Evolutionary conservation across 345 rosid species (phyloP), one percentile per base, ranked within the genome.

Genomic region (sweet orange (Citrus sinensis)): DNA sequence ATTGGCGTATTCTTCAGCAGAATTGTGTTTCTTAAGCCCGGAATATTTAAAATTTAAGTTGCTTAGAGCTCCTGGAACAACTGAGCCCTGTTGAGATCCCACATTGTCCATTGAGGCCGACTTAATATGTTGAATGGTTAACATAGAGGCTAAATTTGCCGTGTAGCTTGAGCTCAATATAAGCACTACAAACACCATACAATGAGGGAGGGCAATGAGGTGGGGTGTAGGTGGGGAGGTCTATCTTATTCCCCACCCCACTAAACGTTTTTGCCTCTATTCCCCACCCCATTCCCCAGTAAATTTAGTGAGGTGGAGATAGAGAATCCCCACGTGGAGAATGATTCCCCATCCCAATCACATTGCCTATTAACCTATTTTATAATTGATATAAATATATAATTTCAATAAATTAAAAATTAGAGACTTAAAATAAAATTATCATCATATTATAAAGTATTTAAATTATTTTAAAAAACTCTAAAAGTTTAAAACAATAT

Each of bases 141-240:
- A 56, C 62, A 54, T 30, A 19, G 64, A 71, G 22, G 63, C 17
- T 34, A 71, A 71, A 71, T 46, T 71, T 32, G 64, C 49, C 6
- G 49, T 80, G 55, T 88, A 86, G 56, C 87, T 86, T 5, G 85
- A 83, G 63, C 71, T 82, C 24, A 88, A 56, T 17, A 88, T 75
- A 3, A 86, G 74, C 59, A 86, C 74, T 22, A 80, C 85, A 40
- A 86, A 85, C 60, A 82, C 78, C 85, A 86, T 19, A 86, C 74
- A 32, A 32, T 4, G 5, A 32, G 34, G 34, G 34, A 32, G 34
- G 34, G 34, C 5, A 32, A 32, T 32, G 34, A 32, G 34, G 34
- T 32, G 4, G 34, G 34, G 5, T 32, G 34, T 5, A 0, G 5
- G 5, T 0, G 34, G 34, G 34, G 34, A 32, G 34, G 5, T 32